These are phyloP conservation scores for Leishmania aethiopica DNA, from an alignment of 208 protist species.

Conservation along the genomic window DNA sequence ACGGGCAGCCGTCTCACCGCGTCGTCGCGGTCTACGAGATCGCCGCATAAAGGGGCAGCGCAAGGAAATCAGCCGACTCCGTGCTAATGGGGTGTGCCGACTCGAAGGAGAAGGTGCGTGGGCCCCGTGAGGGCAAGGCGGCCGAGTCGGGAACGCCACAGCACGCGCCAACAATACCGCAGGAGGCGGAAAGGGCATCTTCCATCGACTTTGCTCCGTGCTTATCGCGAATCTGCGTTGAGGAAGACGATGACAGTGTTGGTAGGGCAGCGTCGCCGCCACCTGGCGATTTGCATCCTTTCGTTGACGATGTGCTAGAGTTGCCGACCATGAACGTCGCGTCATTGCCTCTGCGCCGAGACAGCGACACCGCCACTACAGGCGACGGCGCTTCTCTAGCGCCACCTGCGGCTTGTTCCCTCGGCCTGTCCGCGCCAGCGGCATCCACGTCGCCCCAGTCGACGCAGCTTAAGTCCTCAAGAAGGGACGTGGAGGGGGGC, in stretches of 20 bases:
- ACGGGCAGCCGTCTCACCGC: not conserved
- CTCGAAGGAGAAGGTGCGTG: constrained; percentile 6
- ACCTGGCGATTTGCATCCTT: not conserved
- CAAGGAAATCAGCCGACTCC: no score
- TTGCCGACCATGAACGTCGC: no score
- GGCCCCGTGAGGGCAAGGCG: not conserved
- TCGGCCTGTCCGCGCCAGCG: not conserved
- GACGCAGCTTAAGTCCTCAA: not conserved
- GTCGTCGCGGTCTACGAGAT: not conserved
- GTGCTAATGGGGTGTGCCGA: constrained; percentile 9
- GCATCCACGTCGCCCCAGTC: not conserved
- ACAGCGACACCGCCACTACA: not conserved
- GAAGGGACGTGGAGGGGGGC: not conserved
- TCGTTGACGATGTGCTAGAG: not conserved
- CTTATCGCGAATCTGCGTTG: not conserved
- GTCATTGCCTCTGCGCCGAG: not conserved
- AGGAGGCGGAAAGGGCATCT: not conserved
- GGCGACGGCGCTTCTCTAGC: not conserved
- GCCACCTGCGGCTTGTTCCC: not conserved
- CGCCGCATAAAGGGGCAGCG: not conserved
- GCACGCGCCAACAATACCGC: not conserved
- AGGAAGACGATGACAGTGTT: not conserved
- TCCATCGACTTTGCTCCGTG: not conserved
- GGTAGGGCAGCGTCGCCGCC: not conserved
- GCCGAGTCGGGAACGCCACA: not conserved